phyloP scores from a whole-genome alignment of 2,329 filamentous ascomycete genomes.

The Phyllosticta paracitricarpa region DNA sequence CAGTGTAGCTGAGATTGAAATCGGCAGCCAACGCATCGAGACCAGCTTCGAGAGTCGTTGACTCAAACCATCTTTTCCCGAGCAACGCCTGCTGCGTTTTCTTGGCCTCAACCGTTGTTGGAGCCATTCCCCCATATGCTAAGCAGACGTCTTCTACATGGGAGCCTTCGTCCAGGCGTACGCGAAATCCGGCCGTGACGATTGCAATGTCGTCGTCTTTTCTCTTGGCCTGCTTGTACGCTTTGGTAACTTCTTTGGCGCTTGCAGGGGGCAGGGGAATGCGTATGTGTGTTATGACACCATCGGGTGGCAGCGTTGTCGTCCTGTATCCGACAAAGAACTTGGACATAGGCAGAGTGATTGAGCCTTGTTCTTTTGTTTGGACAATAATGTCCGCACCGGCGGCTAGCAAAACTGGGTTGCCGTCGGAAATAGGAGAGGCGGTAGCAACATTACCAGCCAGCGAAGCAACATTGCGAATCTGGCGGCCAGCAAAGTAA shows the following conservation, averaged over 20 bases:
- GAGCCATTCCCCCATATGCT: conserved; percentile 90
- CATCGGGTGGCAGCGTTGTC: conserved; percentile 69
- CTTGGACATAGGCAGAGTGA: conserved; percentile 60
- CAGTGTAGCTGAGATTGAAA: conserved; percentile 76
- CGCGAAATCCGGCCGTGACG: conserved; percentile 73
- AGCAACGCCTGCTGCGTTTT: conserved; percentile 60
- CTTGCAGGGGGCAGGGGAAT: conserved; percentile 59
- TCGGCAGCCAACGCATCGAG: conserved; percentile 76
- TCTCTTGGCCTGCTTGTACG: conserved; percentile 92
- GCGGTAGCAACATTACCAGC: conserved; percentile 89
- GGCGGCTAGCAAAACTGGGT: conserved; percentile 80
- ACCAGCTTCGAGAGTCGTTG: conserved; percentile 71
- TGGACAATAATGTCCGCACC: conserved; percentile 71
- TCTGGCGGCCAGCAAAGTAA: conserved; percentile 89
- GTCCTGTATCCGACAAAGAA: conserved; percentile 87
- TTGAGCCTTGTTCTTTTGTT: conserved; percentile 49
- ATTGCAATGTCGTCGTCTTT: conserved; percentile 98
- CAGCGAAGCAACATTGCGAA: conserved; percentile 87
- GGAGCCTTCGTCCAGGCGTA: conserved; percentile 58
- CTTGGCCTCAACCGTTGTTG: conserved; percentile 73
- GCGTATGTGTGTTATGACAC: conserved; percentile 70
- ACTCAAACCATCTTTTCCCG: conserved; percentile 68
- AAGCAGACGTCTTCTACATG: conserved; percentile 64
- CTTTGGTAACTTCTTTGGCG: conserved; percentile 68
- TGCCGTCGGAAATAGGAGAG: conserved; percentile 89